Evolutionary conservation across 2,329 filamentous ascomycete species (phyloP), one percentile per base, ranked within the genome.

Genomic region (Ophiostoma ulmi): DNA sequence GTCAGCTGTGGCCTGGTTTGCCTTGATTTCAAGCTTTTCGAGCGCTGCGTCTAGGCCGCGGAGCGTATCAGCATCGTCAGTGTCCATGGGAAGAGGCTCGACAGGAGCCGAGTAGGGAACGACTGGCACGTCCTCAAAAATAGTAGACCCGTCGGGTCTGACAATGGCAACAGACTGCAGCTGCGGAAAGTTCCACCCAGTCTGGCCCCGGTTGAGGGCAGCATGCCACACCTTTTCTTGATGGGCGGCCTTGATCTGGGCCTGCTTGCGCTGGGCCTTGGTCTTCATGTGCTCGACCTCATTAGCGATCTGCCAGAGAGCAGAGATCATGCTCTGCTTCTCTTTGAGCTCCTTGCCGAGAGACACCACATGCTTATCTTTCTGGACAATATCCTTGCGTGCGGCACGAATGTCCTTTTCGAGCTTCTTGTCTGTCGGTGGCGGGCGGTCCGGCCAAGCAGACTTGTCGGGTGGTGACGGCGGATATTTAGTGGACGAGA

Each of bases 351-450:
- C n/a, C 10, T 35, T 58, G 3, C 13, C 26, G 4, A 69, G 52
- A 1, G 39, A 13, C 5, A 39, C 55, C 2, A 72, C 48, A 0
- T 36, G 14, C 22, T 69, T 64, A 0, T 73, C 71, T 22, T 69
- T 52, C 14, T 31, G 48, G 0, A 38, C 64, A 6, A 74, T 58
- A 20, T 69, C 48, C 22, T 44, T 68, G 69, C 73, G 72, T 0
- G 64, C 52, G 2, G 61, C 10, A 1, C 41, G 70, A n/a, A 74
- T 73, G 7, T 73, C 39, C 5, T 67, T n/a, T 14, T 73, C 73
- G 4, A 74, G 69, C 7, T 31, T 61, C 7, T 61, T 36, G 31
- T 74, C 71, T 1, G 64, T 70, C 3, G 6, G 35, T 2, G 68
- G 55, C 11, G 68, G 64, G 6, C 22, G 14, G 0, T 39, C 38